phyloP scores from a whole-genome alignment of 495 filamentous ascomycete species.

The Lophiotrema nucula region DNA sequence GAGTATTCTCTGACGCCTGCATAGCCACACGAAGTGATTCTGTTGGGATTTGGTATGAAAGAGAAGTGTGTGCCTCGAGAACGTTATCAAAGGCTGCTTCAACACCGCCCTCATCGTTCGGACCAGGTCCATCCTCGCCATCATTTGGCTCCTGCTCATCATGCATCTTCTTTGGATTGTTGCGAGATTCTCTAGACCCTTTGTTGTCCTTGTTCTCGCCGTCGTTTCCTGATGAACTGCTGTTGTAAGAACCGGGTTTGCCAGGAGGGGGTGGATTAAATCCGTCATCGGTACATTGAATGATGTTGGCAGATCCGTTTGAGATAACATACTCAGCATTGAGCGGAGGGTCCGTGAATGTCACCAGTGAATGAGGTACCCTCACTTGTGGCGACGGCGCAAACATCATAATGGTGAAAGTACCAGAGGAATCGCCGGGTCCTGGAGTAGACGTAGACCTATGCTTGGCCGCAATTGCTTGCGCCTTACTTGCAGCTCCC shows the following conservation, averaged over 20 bases:
- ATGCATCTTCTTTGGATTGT: background rate
- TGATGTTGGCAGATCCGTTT: no score
- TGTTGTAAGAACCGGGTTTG: background rate
- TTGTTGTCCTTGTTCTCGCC: background rate
- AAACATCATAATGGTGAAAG: no score
- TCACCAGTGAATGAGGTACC: no score
- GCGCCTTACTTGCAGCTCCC: no score
- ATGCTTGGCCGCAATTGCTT: no score
- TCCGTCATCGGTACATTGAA: no score
- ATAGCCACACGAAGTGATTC: conserved; percentile 29
- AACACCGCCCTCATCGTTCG: background rate
- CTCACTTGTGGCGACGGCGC: no score
- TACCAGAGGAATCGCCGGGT: no score
- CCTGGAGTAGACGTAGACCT: no score
- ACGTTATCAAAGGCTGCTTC: conserved; percentile 4
- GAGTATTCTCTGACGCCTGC: conserved; percentile 29
- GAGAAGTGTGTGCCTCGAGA: conserved; percentile 21
- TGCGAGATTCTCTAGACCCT: background rate
- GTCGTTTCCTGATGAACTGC: background rate
- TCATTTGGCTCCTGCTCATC: background rate
- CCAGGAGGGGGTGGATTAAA: no score
- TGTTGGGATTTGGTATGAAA: conserved; percentile 31
- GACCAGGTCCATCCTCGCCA: background rate
- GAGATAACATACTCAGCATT: no score
- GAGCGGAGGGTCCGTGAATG: no score